Evolutionary conservation across 176 grass and related monocot species (phyloP).

Genomic region (Musa itinerans): DNA sequence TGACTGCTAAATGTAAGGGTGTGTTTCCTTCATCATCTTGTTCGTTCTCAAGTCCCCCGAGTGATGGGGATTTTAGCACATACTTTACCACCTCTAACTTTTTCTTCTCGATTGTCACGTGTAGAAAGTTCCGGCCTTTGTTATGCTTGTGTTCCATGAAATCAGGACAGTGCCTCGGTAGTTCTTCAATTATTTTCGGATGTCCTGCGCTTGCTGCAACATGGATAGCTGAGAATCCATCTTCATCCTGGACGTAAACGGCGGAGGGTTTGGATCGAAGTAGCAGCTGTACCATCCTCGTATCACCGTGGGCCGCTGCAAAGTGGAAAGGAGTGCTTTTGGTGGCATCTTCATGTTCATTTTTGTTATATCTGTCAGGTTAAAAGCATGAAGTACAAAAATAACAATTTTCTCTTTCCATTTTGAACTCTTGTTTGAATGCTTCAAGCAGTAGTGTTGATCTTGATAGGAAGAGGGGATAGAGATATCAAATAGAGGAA

Average conservation of each 20-base stretch:
- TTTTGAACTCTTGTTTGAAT: no score
- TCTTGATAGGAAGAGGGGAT: no score
- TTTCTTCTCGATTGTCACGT: no score
- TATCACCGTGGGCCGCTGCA: slow-evolving; percentile 36
- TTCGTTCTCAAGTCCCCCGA: neutral
- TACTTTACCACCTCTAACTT: no score
- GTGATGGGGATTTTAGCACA: no score
- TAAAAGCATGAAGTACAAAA: neutral
- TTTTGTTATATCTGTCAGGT: slow-evolving; percentile 41
- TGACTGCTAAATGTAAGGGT: slow-evolving; percentile 9
- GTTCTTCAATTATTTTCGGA: slow-evolving; percentile 37
- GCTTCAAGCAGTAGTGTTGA: no score
- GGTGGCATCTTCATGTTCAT: slow-evolving; percentile 33
- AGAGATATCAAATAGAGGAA: no score
- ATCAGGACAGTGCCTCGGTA: slow-evolving; percentile 31
- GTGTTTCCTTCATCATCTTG: slow-evolving; percentile 7
- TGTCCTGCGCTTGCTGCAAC: slow-evolving; percentile 47
- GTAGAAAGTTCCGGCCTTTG: no score
- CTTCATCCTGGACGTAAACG: slow-evolving; percentile 37
- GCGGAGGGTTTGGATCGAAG: slow-evolving; percentile 32
- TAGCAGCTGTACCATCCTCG: slow-evolving; percentile 33
- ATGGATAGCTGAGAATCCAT: slow-evolving; percentile 58
- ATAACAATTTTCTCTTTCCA: no score
- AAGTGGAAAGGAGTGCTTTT: slow-evolving; percentile 67
- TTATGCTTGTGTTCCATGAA: neutral